Evolutionary conservation across 1,284 basidiomycete species (phyloP).

Genomic region (Chalciporus sp.): DNA sequence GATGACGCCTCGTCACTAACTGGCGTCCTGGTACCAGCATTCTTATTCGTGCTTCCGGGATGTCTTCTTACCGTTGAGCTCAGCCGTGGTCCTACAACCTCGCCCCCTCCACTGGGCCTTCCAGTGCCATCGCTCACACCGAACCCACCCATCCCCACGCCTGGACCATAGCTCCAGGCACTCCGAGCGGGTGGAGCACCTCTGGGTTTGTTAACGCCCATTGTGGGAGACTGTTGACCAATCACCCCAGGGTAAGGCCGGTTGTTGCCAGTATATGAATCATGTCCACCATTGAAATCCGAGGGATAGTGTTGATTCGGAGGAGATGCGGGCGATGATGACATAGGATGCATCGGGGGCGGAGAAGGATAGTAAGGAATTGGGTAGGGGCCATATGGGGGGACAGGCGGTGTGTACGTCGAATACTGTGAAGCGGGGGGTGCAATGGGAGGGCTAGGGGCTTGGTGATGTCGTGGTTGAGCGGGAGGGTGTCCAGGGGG

Average conservation of each 20-base stretch:
- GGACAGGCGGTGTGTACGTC: conserved; percentile 39
- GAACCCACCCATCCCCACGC: conserved; percentile 49
- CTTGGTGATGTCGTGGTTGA: conserved; percentile 38
- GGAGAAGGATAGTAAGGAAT: conserved; percentile 49
- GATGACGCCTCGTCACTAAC: conserved; percentile 72
- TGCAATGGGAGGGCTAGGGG: conserved; percentile 33
- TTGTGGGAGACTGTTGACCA: conserved; percentile 31
- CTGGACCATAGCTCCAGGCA: conserved; percentile 72
- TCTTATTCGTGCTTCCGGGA: conserved; percentile 52
- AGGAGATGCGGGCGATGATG: conserved; percentile 36
- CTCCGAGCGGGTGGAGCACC: conserved; percentile 50
- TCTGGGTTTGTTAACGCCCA: conserved; percentile 37
- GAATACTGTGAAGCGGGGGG: conserved; percentile 39
- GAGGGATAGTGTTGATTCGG: conserved; percentile 36
- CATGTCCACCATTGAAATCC: conserved; percentile 35
- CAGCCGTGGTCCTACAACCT: conserved; percentile 65
- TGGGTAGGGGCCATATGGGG: conserved; percentile 46
- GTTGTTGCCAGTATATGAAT: conserved; percentile 27
- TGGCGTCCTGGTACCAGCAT: conserved; percentile 59
- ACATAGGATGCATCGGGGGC: conserved; percentile 43
- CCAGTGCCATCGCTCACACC: conserved; percentile 29
- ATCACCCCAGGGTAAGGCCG: conserved; percentile 30
- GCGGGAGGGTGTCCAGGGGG: conserved; percentile 25
- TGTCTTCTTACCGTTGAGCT: conserved; percentile 51
- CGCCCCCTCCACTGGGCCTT: conserved; percentile 34